phyloP scores from a whole-genome alignment of 2,329 filamentous ascomycete species.

The Botryotinia globosa region DNA sequence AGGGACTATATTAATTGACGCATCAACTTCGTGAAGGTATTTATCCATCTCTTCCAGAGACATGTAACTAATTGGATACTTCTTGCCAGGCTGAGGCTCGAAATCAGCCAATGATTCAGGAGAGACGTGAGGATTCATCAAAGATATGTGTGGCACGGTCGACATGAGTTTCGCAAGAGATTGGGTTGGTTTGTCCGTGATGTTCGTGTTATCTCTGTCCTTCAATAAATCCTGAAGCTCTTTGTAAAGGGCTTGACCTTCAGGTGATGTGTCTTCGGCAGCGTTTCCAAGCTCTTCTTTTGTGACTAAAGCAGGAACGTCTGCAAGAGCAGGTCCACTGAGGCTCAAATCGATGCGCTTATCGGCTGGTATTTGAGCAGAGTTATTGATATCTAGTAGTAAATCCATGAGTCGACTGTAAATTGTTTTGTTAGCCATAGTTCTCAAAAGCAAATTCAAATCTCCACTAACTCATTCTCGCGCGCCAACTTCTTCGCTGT shows the following conservation, averaged over 20 bases:
- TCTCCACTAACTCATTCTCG: conserved; percentile 78
- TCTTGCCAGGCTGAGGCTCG: conserved; percentile 46
- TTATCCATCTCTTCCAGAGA: conserved; percentile 70
- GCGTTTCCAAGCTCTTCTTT: conserved; percentile 31
- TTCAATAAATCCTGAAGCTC: conserved; percentile 33
- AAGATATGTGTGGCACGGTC: conserved; percentile 32
- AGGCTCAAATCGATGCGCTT: conserved; percentile 69
- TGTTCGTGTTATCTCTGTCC: conserved; percentile 27
- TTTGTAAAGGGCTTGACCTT: conserved; percentile 32
- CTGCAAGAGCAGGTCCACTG: conserved; percentile 27
- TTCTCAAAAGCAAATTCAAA: not conserved
- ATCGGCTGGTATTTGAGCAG: conserved; percentile 69
- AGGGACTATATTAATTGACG: conserved; percentile 37
- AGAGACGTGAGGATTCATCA: conserved; percentile 30
- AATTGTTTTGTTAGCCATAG: conserved; percentile 18
- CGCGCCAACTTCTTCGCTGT: conserved; percentile 81
- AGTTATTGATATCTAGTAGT: conserved; percentile 85
- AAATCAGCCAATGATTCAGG: conserved; percentile 40
- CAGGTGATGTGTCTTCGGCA: conserved; percentile 30
- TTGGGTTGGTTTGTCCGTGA: conserved; percentile 28
- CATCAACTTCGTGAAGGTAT: conserved; percentile 61
- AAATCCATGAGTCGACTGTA: conserved; percentile 81
- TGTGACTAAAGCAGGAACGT: conserved; percentile 32
- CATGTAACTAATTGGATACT: conserved; percentile 63
- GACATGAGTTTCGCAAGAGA: conserved; percentile 34